Base-by-base conservation (phyloP, 345 rosid species). In the Brassica juncea region DNA sequence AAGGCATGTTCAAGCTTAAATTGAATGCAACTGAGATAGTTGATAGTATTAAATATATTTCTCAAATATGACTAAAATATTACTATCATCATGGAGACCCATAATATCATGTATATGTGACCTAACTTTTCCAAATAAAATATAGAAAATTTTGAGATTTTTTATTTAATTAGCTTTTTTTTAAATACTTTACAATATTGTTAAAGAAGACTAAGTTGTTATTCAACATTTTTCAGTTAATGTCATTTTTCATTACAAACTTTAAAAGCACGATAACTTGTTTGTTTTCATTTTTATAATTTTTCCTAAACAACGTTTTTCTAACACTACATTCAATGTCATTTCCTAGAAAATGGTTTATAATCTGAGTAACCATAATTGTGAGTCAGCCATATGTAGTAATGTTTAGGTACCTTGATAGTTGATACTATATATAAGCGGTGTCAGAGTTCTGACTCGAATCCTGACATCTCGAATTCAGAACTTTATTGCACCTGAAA, bases 41-140 rank as follows among this genome's bases (percentile, higher is more conserved):
- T 75, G 78, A 66, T 23, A 34, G 37, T 34, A 66, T 49, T 52
- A 49, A 42, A 21, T 74, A 14, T 74, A 65, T 8, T 52, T 11
- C 14, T 15, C 3, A 32, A 6, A 32, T n/a, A 10, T 34, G 55
- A 66, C 11, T 74, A 64, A 35, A 34, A 23, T 75, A 9, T 66
- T 55, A 25, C 10, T 66, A 35, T 66, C 65, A 55, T 75, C 65
- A 55, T 75, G 78, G 78, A 35, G 72, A 75, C 78, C 78, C 55
- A 66, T 66, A 54, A 66, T 55, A 65, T 74, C 71, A 14, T 52
- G 28, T 65, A 54, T 35, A n/a, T 35, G 39, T 55, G 70, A 75
- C 78, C 65, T 75, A 35, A 66, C 23, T 23, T 66, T 54, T 39
- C 28, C 19, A 35, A 75, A 66, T 66, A 35, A 66, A 74, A 27